Conservation (phyloP, 176 grass and related monocot species). For the Zoysia japonica region DNA sequence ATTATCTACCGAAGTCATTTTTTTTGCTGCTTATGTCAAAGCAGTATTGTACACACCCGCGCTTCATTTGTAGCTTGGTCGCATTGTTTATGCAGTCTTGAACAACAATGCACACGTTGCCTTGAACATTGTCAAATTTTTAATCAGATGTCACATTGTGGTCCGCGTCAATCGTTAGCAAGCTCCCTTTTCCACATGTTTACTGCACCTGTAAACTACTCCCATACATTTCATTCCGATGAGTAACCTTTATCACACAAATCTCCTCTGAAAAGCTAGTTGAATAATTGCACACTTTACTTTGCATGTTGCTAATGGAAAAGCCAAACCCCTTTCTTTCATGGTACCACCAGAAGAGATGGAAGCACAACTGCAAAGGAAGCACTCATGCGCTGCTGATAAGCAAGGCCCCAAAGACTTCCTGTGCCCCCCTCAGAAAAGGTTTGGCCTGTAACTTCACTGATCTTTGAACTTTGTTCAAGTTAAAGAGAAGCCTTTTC, state of each 20-base stretch:
- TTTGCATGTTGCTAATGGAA: conserved; percentile 63
- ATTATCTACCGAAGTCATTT: neutral
- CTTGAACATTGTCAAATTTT: neutral
- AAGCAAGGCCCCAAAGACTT: conserved; percentile 75
- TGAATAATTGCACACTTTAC: conserved; percentile 38
- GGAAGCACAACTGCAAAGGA: conserved; percentile 48
- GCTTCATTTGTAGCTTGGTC: neutral
- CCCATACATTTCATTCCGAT: neutral
- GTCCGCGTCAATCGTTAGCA: conserved; percentile 22
- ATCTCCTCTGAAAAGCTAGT: conserved; percentile 17
- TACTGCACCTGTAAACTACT: conserved; percentile 34
- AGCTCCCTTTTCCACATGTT: conserved; percentile 31
- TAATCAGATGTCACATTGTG: neutral
- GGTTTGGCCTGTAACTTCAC: conserved; percentile 55
- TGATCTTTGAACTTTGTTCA: conserved; percentile 30
- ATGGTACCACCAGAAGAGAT: conserved; percentile 56
- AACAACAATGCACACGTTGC: neutral
- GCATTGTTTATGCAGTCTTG: conserved; percentile 15
- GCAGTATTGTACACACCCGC: neutral
- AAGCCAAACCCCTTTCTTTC: conserved; percentile 63
- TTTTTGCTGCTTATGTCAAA: neutral
- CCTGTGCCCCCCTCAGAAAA: conserved; percentile 81
- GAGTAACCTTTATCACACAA: conserved; percentile 32
- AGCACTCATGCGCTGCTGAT: conserved; percentile 70
- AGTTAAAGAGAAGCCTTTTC: conserved; percentile 38